These are phyloP conservation scores for Cystobasidium tubakii DNA, from an alignment of 768 basidiomycete species.

Conservation along the genomic window DNA sequence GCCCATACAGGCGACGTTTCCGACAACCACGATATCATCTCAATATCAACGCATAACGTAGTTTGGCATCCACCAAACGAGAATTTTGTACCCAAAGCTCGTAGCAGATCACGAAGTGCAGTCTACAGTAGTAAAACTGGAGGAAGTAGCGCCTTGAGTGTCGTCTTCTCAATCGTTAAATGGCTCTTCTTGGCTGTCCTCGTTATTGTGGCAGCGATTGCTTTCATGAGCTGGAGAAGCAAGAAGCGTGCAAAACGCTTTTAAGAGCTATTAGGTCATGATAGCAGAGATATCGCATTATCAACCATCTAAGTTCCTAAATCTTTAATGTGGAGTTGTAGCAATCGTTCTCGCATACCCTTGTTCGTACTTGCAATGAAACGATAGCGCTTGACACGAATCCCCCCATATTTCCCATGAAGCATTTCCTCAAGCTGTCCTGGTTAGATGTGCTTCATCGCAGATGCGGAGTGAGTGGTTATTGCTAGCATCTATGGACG, in stretches of 20 bases:
- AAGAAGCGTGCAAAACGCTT: conserved; percentile 43
- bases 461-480: neutral
- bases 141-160: conserved; percentile 38
- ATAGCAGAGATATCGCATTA: too few relatives aligned
- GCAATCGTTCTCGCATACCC: neutral
- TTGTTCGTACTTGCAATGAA: conserved; percentile 2
- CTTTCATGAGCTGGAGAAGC: conserved; percentile 37
- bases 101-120: neutral
- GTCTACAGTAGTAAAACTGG: conserved; percentile 20
- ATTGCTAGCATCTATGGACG: too few relatives aligned
- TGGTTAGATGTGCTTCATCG: too few relatives aligned
- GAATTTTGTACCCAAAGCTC: neutral
- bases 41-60: conserved; percentile 43
- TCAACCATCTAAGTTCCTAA: too few relatives aligned
- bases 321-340: neutral
- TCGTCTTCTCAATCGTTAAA: conserved; percentile 41
- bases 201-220: conserved; percentile 40
- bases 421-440: too few relatives aligned
- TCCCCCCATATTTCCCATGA: too few relatives aligned
- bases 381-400: neutral
- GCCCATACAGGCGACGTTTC: conserved; percentile 87
- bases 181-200: conserved; percentile 43
- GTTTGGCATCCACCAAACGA: conserved; percentile 42
- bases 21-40: conserved; percentile 47
- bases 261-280: conserved; percentile 19